phyloP scores from a whole-genome alignment of 2,329 filamentous ascomycete genomes.

The Trichoderma koningiopsis region DNA sequence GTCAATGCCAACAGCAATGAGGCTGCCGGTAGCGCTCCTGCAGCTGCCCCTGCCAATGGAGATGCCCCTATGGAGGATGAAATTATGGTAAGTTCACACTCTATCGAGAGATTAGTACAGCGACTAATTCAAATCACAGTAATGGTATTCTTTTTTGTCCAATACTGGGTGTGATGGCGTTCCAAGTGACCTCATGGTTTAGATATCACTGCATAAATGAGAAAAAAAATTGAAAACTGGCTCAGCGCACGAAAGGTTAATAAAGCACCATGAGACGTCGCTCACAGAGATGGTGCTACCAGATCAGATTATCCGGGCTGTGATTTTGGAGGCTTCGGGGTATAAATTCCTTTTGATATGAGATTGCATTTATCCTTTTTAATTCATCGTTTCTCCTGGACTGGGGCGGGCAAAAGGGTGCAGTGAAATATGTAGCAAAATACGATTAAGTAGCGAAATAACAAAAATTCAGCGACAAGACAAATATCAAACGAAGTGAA shows the following conservation, averaged over 20 bases:
- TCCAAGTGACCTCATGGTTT: slow-evolving; percentile 31
- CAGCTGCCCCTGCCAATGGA: slow-evolving; percentile 49
- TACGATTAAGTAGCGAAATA: slow-evolving; percentile 24
- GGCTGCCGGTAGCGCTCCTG: slow-evolving; percentile 49
- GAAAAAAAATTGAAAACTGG: slow-evolving; percentile 16
- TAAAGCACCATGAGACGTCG: not conserved
- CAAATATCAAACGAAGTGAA: not conserved
- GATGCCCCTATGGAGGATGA: slow-evolving; percentile 70
- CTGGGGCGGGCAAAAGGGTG: not conserved
- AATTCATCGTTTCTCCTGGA: not conserved
- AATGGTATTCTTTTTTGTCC: slow-evolving; percentile 9
- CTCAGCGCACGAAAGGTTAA: not conserved
- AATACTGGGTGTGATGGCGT: slow-evolving; percentile 1
- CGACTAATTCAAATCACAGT: slow-evolving; percentile 4
- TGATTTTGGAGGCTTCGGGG: not conserved
- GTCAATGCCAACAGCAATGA: slow-evolving; percentile 51
- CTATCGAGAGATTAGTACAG: not conserved
- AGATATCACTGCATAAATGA: slow-evolving; percentile 28
- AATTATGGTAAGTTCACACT: slow-evolving; percentile 49
- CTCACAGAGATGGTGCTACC: not conserved
- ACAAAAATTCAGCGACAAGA: not conserved
- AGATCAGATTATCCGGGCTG: not conserved
- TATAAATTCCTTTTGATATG: not conserved
- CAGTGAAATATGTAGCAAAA: slow-evolving; percentile 10
- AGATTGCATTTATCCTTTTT: not conserved